Evolutionary conservation across 2,329 filamentous ascomycete species (phyloP), one percentile per base, ranked within the genome.

Genomic region (Sporothrix mexicana): DNA sequence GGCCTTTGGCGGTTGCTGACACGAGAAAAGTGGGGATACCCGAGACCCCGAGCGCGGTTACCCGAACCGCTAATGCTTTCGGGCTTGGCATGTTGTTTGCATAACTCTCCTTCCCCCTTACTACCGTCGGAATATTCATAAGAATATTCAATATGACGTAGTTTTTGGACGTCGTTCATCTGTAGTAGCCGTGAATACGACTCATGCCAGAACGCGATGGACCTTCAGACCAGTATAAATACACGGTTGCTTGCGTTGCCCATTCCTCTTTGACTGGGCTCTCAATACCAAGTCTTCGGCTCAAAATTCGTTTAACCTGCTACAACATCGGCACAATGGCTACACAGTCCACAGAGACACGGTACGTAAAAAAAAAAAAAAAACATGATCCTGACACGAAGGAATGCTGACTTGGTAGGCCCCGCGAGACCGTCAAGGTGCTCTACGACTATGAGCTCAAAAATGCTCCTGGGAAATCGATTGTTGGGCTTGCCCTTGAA

Each of bases 361-460:
- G 30, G 61, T 66, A 17, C 36, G 61, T 66, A 15, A 66, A 30
- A n/a, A 36, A n/a, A n/a, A n/a, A n/a, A n/a, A n/a, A n/a, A n/a
- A n/a, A n/a, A n/a, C n/a, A 13, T 62, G 57, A 62, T 62, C 41
- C 45, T 17, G 57, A 62, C 25, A 62, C 57, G 57, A 62, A 41
- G 17, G 57, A 30, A n/a, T 62, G 20, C 30, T 62, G 25, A 62
- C 57, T 36, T 25, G 6, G 13, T 17, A 62, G 61, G 41, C 30
- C 36, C 36, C 61, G 61, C 47, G 61, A 66, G 41, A 45, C 15
- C 17, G 30, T 66, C 61, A 66, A 66, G 30, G 15, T 66, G 30
- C 61, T 66, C 5, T 66, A 66, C 20, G 61, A 66, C 61, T 66
- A 66, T 36, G 36, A 66, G 61, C 61, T 66, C 30, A 66, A 66